These are phyloP conservation scores for Nicotiana rustica DNA, from an alignment of 305 asterid genomes.

Conservation along the genomic window DNA sequence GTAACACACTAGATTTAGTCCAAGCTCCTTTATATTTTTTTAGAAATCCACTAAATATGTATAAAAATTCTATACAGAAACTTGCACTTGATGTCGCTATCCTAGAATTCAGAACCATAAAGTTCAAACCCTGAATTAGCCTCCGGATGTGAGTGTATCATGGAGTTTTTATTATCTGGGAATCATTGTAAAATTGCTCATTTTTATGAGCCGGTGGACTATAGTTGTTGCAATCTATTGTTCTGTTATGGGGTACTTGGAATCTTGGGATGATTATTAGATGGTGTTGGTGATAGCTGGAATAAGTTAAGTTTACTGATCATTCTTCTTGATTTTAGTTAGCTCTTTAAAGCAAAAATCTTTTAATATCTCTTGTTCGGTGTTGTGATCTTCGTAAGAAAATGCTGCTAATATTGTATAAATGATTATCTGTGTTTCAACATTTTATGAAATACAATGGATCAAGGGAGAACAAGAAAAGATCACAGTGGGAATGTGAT, in stretches of 20 bases:
- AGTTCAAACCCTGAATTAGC: background rate
- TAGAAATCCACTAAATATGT: too few relatives aligned
- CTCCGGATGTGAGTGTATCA: constrained; percentile 4
- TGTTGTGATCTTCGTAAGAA: background rate
- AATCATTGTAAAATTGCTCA: background rate
- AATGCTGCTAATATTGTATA: background rate
- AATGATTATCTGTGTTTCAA: background rate
- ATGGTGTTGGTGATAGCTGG: constrained; percentile 7
- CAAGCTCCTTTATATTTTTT: too few relatives aligned
- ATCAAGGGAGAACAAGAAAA: constrained; percentile 13
- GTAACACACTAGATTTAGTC: background rate
- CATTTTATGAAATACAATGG: background rate
- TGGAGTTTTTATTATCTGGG: background rate
- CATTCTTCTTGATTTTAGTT: background rate
- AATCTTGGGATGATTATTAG: background rate
- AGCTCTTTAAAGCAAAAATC: background rate
- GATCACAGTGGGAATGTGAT: background rate
- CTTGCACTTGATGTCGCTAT: too few relatives aligned
- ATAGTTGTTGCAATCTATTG: background rate
- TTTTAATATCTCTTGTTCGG: background rate
- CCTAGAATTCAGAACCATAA: too few relatives aligned
- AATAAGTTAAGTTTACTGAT: background rate
- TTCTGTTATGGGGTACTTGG: constrained; percentile 20
- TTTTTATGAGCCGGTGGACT: background rate
- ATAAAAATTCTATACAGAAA: too few relatives aligned